These are phyloP conservation scores for Ogataea parapolymorpha DNA, from an alignment of 805 yeast species.

Conservation along the genomic window DNA sequence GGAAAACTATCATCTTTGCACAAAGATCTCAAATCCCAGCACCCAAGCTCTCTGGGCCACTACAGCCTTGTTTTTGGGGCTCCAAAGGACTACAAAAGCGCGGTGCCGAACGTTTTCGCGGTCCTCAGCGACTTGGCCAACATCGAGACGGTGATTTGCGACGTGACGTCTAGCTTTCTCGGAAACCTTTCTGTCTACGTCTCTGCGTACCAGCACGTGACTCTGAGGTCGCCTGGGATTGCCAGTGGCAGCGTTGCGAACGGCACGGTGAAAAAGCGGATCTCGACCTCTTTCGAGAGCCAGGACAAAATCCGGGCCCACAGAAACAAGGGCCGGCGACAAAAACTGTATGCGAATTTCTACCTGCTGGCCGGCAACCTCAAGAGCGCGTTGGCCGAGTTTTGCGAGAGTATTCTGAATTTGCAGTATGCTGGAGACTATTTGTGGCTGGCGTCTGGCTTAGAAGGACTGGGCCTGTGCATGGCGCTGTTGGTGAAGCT, in stretches of 20 bases:
- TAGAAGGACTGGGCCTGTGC: conserved; percentile 78
- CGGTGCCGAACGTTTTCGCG: conserved; percentile 12
- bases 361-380: conserved; percentile 78
- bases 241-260: conserved; percentile 13
- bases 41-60: conserved; percentile 55
- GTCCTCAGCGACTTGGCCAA: conserved; percentile 24
- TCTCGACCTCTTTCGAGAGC: conserved; percentile 31
- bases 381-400: conserved; percentile 63
- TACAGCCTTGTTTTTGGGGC: conserved; percentile 53
- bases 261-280: conserved; percentile 26
- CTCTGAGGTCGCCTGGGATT: conserved; percentile 78
- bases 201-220: conserved; percentile 70
- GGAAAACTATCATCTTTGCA: conserved; percentile 30
- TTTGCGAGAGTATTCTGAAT: conserved; percentile 66
- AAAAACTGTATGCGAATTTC: conserved; percentile 73
- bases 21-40: conserved; percentile 39
- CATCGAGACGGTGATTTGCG: conserved; percentile 69
- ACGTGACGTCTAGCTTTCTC: conserved; percentile 62
- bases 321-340: conserved; percentile 66
- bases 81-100: conserved; percentile 25
- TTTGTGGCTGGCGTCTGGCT: conserved; percentile 83
- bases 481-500: conserved; percentile 57
- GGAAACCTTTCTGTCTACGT: conserved; percentile 64
- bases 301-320: conserved; percentile 35
- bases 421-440: conserved; percentile 66